phyloP scores from a whole-genome alignment of 202 grass and related monocot species.

The Schoenoplectus tabernaemontani region DNA sequence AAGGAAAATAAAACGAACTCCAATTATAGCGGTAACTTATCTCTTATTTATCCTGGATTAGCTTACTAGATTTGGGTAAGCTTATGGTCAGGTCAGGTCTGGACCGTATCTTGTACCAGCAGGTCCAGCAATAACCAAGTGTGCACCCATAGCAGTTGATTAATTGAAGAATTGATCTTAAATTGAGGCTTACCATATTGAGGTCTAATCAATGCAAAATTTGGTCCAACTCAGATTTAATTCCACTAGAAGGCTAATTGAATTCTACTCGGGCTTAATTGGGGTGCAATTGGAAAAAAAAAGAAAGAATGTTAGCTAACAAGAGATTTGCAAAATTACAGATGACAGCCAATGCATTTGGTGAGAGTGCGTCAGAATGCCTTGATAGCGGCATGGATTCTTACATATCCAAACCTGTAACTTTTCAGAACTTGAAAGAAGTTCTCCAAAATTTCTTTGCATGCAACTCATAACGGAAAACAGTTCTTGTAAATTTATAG shows the following conservation, averaged over 20 bases:
- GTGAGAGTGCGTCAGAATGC: constrained; percentile 72
- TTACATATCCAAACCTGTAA: constrained; percentile 87
- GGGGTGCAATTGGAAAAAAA: not conserved
- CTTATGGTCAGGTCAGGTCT: not conserved
- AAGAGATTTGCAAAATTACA: constrained; percentile 30
- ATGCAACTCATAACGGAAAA: constrained; percentile 38
- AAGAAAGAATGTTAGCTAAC: not conserved
- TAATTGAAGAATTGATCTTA: not conserved
- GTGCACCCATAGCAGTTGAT: not conserved
- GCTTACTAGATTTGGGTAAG: not conserved
- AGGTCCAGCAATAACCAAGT: not conserved
- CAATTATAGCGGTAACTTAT: constrained; percentile 74
- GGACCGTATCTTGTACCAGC: not conserved
- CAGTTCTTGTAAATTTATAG: constrained; percentile 56
- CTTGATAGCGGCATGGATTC: constrained; percentile 90
- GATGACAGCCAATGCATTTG: constrained; percentile 89
- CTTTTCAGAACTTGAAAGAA: constrained; percentile 72
- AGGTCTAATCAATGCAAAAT: not conserved
- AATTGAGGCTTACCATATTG: not conserved
- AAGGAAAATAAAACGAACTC: constrained; percentile 41
- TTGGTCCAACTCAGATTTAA: not conserved
- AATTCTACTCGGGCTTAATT: not conserved
- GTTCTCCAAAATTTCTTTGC: constrained; percentile 58
- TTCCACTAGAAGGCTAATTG: not conserved
- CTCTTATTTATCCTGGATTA: not conserved